Evolutionary conservation across 805 yeast genomes (phyloP).

Genomic region (Groenewaldozyma salmanticensis): DNA sequence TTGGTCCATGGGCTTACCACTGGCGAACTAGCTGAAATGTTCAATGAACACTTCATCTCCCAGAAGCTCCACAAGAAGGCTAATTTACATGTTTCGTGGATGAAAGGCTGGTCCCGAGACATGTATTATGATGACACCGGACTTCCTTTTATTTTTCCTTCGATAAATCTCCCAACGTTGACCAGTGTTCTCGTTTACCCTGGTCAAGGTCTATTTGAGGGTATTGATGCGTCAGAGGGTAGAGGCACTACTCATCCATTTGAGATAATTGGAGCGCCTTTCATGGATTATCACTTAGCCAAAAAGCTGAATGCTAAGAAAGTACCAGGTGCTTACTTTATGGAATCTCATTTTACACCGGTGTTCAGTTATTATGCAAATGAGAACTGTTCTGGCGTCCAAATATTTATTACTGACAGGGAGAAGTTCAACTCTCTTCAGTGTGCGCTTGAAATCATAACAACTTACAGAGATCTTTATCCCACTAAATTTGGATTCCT

Average conservation of each 20-base stretch:
- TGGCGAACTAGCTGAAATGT: constrained; percentile 9
- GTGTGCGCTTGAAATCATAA: constrained; percentile 5
- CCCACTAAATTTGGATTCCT: constrained; percentile 3
- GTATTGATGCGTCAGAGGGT: constrained; percentile 7
- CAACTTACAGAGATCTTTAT: constrained; percentile 4
- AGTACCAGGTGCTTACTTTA: constrained; percentile 4
- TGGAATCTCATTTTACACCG: constrained; percentile 9
- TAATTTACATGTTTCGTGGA: constrained; percentile 7
- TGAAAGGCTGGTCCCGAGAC: constrained; percentile 8
- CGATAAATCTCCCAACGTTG: constrained; percentile 9
- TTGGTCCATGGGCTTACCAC: constrained; percentile 8
- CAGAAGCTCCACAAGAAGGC: constrained; percentile 2
- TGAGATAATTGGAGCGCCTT: constrained; percentile 10
- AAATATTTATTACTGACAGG: constrained; percentile 6
- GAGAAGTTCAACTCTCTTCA: constrained; percentile 1
- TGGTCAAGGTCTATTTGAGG: constrained; percentile 10
- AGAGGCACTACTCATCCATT: constrained; percentile 11
- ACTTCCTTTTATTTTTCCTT: constrained; percentile 7
- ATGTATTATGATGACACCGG: constrained; percentile 10
- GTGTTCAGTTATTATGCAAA: constrained; percentile 5
- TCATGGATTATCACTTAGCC: constrained; percentile 6
- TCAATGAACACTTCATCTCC: constrained; percentile 6
- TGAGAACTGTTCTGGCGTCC: constrained; percentile 6
- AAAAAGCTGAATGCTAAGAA: constrained; percentile 1
- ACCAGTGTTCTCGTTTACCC: constrained; percentile 8